Evolutionary conservation across 371 early-diverging fungal genomes (phyloP), one percentile per base, ranked within the genome.

Genomic region (Apophysomyces elegans): DNA sequence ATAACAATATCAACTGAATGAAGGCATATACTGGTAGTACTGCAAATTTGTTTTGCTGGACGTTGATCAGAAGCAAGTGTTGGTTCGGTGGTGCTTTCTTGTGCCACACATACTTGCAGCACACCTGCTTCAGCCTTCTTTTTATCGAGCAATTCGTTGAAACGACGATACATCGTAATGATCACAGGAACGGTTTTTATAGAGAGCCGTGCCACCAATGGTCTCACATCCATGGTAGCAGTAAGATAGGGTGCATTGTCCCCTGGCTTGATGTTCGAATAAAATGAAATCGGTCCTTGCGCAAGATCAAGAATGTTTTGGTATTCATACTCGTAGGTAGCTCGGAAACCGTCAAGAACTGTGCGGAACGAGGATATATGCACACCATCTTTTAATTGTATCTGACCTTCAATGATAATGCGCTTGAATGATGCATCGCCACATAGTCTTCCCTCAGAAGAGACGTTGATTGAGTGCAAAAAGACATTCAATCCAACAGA

Each of bases 281-380:
- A 61, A 1, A 77, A 18, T 43, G 76, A 78, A 67, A 76, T 67
- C 0, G 76, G 84, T 74, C 66, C 71, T 58, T 72, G 86, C 21
- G 62, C 64, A 37, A 70, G 67, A 67, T 73, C 83, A 44, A 91
- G 65, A 5, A 90, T 86, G 37, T 87, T 81, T 68, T 91, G 91
- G 66, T 88, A 89, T 64, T 93, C 91, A 61, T 89, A 91, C 45
- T 86, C 84, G 37, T 89, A 74, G 6, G 80, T 79, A 0, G 87
- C 85, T 36, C 73, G 74, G 46, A 64, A 86, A 41, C 69, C 80
- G 57, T 71, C 73, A 44, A 67, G 65, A 14, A 66, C 44, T 41
- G 73, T 60, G 39, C 37, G 68, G 1, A 70, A 61, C 2, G 74
- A 67, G 1, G 78, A 56, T 5, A 41, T 26, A 37, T 46, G 59